Evolutionary conservation across 345 rosid species (phyloP).

Genomic region (Pugionium dolabratum): DNA sequence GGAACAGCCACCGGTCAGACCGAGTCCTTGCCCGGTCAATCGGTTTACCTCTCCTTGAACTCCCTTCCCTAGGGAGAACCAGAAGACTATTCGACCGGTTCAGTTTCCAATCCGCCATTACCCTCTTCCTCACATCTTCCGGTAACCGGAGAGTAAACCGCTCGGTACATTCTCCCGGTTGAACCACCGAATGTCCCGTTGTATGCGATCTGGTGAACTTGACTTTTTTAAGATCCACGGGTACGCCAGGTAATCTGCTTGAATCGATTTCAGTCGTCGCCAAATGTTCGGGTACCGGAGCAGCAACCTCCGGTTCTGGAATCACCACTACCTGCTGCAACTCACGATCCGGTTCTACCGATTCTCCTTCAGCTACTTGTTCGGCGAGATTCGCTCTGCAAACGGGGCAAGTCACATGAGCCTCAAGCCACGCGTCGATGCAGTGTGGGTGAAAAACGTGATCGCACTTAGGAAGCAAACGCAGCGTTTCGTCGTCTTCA

Average conservation of each 20-base stretch:
- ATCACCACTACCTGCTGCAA: slow-evolving; percentile 6
- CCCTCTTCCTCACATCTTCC: slow-evolving; percentile 42
- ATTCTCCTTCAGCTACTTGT: slow-evolving; percentile 21
- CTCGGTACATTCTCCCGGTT: slow-evolving; percentile 41
- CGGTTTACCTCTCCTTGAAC: slow-evolving; percentile 37
- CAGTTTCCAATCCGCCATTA: slow-evolving; percentile 37
- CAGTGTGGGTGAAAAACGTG: slow-evolving; percentile 48
- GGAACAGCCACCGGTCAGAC: slow-evolving; percentile 23
- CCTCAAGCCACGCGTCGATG: slow-evolving; percentile 78
- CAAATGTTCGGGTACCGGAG: slow-evolving; percentile 24
- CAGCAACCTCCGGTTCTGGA: slow-evolving; percentile 31
- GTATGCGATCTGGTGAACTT: slow-evolving; percentile 43
- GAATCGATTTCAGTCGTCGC: slow-evolving; percentile 17
- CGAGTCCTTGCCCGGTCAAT: slow-evolving; percentile 35
- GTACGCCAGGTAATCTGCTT: slow-evolving; percentile 39
- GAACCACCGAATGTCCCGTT: slow-evolving; percentile 43
- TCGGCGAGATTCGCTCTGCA: slow-evolving; percentile 72
- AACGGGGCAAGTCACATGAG: slow-evolving; percentile 92
- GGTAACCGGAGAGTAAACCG: slow-evolving; percentile 48
- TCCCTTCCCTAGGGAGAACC: slow-evolving; percentile 39
- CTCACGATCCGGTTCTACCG: slow-evolving; percentile 39
- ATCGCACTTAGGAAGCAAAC: neutral
- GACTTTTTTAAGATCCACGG: slow-evolving; percentile 36
- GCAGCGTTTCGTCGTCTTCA: slow-evolving; percentile 47
- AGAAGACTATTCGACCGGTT: slow-evolving; percentile 41